phyloP scores from a whole-genome alignment of 352 stramenopile species.

The Phytopythium montanum region DNA sequence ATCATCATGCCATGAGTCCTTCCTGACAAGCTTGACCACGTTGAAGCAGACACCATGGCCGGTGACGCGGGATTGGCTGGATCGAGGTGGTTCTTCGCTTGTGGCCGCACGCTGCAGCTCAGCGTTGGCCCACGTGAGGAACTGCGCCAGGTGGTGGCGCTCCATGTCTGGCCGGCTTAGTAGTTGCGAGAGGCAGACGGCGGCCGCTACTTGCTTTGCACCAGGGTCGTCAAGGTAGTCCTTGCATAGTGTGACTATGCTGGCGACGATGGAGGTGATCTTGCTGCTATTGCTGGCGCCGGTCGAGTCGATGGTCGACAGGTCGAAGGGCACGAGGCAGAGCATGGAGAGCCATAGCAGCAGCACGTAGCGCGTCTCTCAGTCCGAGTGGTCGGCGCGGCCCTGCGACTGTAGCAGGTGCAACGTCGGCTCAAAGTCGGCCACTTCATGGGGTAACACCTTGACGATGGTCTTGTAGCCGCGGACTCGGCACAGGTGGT shows the following conservation, averaged over 20 bases:
- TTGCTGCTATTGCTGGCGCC: slow-evolving; percentile 11
- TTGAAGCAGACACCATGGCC: too few relatives aligned
- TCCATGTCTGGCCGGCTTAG: slow-evolving; percentile 97
- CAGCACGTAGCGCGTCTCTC: slow-evolving; percentile 84
- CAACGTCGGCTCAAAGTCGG: slow-evolving; percentile 95
- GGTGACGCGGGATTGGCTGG: slow-evolving; percentile 74
- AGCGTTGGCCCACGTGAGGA: slow-evolving; percentile 86
- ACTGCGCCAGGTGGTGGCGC: slow-evolving; percentile 81
- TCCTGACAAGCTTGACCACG: too few relatives aligned
- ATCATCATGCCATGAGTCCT: too few relatives aligned
- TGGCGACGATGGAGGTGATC: slow-evolving; percentile 64
- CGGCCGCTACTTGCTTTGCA: slow-evolving; percentile 89
- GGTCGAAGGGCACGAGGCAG: slow-evolving; percentile 97
- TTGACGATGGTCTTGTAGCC: slow-evolving; percentile 96
- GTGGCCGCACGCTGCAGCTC: slow-evolving; percentile 41
- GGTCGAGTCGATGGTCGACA: slow-evolving; percentile 94
- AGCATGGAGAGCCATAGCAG: slow-evolving; percentile 98
- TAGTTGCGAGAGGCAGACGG: slow-evolving; percentile 92
- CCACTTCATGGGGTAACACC: slow-evolving; percentile 94
- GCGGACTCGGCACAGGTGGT: slow-evolving; percentile 95
- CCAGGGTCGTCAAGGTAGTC: slow-evolving; percentile 81
- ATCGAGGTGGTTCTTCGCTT: slow-evolving; percentile 29
- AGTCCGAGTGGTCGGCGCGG: slow-evolving; percentile 60
- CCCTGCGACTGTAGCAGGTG: slow-evolving; percentile 87
- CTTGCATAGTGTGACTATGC: slow-evolving; percentile 84